phyloP scores from a whole-genome alignment of 2,329 filamentous ascomycete genomes.

The Hyphodiscus sp. region DNA sequence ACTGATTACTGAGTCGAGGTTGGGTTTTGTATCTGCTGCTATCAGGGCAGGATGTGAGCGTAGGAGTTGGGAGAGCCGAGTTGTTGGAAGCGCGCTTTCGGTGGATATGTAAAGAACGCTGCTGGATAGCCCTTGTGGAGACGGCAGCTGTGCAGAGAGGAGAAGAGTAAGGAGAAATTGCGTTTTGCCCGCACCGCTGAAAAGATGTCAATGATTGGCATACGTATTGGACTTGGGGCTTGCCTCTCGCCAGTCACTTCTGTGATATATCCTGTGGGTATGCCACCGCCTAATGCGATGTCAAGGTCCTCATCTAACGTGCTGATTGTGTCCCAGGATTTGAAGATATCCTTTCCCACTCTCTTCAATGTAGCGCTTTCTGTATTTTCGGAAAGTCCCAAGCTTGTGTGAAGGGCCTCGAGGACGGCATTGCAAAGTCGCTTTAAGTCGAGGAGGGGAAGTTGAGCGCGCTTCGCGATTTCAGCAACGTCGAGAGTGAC shows the following conservation, averaged over 20 bases:
- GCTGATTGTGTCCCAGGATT: conserved; percentile 58
- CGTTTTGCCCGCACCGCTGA: conserved; percentile 83
- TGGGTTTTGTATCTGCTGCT: conserved; percentile 42
- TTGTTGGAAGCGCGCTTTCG: conserved; percentile 77
- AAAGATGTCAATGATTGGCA: conserved; percentile 13
- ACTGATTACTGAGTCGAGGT: conserved; percentile 70
- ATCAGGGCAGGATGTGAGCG: conserved; percentile 55
- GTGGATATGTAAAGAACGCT: conserved; percentile 92
- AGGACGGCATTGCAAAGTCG: conserved; percentile 64
- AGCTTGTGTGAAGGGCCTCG: conserved; percentile 57
- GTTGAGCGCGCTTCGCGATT: conserved; percentile 76
- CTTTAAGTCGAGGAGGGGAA: conserved; percentile 75
- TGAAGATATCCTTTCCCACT: conserved; percentile 32
- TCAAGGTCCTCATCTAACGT: conserved; percentile 75
- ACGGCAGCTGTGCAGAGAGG: conserved; percentile 74
- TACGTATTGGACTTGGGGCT: conserved; percentile 1
- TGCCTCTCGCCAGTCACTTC: conserved; percentile 89
- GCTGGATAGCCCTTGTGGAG: conserved; percentile 62
- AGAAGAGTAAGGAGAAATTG: conserved; percentile 84
- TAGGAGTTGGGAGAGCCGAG: conserved; percentile 74
- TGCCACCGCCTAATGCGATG: conserved; percentile 64
- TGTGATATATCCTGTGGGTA: conserved; percentile 74
- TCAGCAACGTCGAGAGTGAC: conserved; percentile 77
- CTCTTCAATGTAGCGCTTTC: conserved; percentile 22
- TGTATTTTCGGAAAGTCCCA: conserved; percentile 16